phyloP scores from a whole-genome alignment of 2,329 filamentous ascomycete genomes.

The Dothidotthia symphoricarpi region DNA sequence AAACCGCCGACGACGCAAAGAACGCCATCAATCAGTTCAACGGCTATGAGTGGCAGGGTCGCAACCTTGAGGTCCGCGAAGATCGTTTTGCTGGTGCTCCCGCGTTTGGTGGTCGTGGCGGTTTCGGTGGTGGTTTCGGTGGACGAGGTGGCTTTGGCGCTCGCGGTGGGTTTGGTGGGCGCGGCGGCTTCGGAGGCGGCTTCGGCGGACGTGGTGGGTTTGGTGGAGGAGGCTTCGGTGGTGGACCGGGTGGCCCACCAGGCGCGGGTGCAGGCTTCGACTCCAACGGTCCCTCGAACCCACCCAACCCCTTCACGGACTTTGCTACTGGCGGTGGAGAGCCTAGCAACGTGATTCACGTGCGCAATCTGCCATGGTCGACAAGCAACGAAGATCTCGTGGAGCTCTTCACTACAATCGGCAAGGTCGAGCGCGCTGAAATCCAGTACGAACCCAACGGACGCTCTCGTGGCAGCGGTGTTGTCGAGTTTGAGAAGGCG shows the following conservation, averaged over 20 bases:
- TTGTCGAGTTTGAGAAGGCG: slow-evolving; percentile 84
- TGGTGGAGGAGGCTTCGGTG: slow-evolving; percentile 46
- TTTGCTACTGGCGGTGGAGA: slow-evolving; percentile 85
- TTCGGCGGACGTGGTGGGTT: slow-evolving; percentile 35
- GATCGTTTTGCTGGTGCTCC: slow-evolving; percentile 77
- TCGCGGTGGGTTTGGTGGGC: slow-evolving; percentile 48
- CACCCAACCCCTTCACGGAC: slow-evolving; percentile 91
- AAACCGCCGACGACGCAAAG: slow-evolving; percentile 88
- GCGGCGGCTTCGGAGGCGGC: slow-evolving; percentile 53
- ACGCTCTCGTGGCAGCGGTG: slow-evolving; percentile 88
- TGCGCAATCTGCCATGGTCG: slow-evolving; percentile 97
- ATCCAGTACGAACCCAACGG: slow-evolving; percentile 98
- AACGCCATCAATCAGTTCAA: slow-evolving; percentile 98
- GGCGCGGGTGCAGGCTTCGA: slow-evolving; percentile 44
- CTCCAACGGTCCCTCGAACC: slow-evolving; percentile 51
- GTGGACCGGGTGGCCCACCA: slow-evolving; percentile 37
- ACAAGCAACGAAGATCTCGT: slow-evolving; percentile 97
- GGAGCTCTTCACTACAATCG: slow-evolving; percentile 95
- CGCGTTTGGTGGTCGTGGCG: slow-evolving; percentile 46
- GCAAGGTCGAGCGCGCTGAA: slow-evolving; percentile 97
- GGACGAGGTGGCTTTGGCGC: slow-evolving; percentile 50
- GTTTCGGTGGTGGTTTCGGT: slow-evolving; percentile 57
- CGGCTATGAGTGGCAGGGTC: slow-evolving; percentile 97
- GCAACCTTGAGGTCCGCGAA: slow-evolving; percentile 88
- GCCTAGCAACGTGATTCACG: slow-evolving; percentile 80